Percentiles rank a stretch among this genome's conserved stretches.
Conservation (phyloP, 805 yeast species). For the Wickerhamomyces pijperi region DNA sequence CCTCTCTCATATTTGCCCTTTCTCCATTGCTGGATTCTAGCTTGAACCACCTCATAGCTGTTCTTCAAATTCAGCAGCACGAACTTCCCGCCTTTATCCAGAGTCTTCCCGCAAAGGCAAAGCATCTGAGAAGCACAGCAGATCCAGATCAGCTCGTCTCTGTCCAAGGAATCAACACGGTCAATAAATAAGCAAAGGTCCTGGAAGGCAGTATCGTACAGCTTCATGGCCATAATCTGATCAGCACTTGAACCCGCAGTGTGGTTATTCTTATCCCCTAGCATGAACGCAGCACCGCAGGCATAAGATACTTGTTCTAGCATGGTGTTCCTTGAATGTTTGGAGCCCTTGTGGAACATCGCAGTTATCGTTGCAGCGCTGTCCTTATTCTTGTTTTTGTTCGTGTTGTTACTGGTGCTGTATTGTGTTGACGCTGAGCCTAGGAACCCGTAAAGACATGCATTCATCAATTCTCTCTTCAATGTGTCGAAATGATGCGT, state of each 20-base stretch:
- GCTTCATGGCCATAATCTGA: conserved; percentile 12
- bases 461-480: conserved; percentile 12
- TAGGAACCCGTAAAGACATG: conserved; percentile 30
- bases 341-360: conserved; percentile 12
- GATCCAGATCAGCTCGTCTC: conserved; percentile 23
- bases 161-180: not conserved
- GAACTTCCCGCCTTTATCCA: conserved; percentile 11
- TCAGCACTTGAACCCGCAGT: no score
- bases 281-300: conserved; percentile 30
- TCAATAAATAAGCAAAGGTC: not conserved
- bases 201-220: conserved; percentile 12
- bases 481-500: not conserved
- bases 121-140: conserved; percentile 28
- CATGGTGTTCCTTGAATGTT: conserved; percentile 15
- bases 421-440: conserved; percentile 30
- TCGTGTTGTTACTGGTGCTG: conserved; percentile 29
- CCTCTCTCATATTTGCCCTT: no score
- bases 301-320: conserved; percentile 25
- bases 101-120: conserved; percentile 27
- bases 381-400: no score
- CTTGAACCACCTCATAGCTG: conserved; percentile 20
- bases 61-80: conserved; percentile 20
- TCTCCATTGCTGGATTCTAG: conserved; percentile 9
- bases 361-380: conserved; percentile 29
- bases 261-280: conserved; percentile 21